phyloP scores from a whole-genome alignment of 768 basidiomycete genomes.

The Podaxis sp. region DNA sequence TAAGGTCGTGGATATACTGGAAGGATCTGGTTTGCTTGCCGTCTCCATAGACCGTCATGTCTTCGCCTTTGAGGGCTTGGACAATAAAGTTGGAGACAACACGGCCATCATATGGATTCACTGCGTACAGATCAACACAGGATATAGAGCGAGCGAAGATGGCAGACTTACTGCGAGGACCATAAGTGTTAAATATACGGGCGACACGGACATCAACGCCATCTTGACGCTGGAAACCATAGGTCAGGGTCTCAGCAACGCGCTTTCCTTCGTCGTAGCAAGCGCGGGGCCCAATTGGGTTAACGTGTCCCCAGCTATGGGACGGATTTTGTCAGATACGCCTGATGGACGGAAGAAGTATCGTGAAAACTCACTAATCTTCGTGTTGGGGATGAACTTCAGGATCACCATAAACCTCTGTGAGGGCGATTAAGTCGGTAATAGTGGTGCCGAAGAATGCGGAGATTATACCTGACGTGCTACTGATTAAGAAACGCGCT shows the following conservation, averaged over 20 bases:
- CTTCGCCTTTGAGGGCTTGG: constrained; percentile 92
- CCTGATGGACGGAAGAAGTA: not conserved
- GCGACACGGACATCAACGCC: constrained; percentile 95
- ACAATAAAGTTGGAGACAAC: constrained; percentile 99
- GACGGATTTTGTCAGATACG: constrained; percentile 19
- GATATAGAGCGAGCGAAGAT: constrained; percentile 25
- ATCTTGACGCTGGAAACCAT: constrained; percentile 94
- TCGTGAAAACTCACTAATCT: constrained; percentile 70
- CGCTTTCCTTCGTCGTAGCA: constrained; percentile 99
- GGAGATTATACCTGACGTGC: constrained; percentile 76
- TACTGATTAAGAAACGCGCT: constrained; percentile 93
- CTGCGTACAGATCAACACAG: constrained; percentile 31
- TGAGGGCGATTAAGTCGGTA: constrained; percentile 15
- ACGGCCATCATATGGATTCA: constrained; percentile 96
- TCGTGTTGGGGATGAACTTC: constrained; percentile 97
- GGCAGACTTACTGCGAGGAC: constrained; percentile 67
- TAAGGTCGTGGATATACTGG: constrained; percentile 97
- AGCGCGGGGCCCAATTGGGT: constrained; percentile 97
- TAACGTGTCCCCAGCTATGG: constrained; percentile 93
- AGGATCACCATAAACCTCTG: constrained; percentile 98
- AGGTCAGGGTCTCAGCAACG: constrained; percentile 96
- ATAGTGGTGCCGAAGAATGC: constrained; percentile 9
- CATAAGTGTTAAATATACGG: constrained; percentile 98
- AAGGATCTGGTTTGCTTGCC: constrained; percentile 93
- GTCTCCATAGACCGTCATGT: constrained; percentile 97